Percentiles rank a stretch among this genome's conserved stretches.
Evolutionary conservation across 78 protist genomes (phyloP).

Genomic region (Isochrysis galbana): DNA sequence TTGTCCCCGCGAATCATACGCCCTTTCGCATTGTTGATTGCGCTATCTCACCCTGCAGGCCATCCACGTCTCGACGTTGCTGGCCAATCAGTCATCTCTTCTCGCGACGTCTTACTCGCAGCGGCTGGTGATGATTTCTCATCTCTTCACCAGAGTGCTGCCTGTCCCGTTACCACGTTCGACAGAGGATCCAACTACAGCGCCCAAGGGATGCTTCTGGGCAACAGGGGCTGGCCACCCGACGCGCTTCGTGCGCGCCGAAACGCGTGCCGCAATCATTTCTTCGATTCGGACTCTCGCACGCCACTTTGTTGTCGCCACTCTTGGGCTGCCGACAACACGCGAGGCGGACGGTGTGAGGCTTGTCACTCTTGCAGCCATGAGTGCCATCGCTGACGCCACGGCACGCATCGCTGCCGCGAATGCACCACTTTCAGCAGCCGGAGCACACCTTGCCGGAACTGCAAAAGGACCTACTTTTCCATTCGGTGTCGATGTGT

Average conservation of each 20-base stretch:
- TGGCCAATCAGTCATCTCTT: not conserved
- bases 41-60: too few relatives aligned
- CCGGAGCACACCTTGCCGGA: slow-evolving; percentile 28
- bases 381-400: slow-evolving; percentile 63
- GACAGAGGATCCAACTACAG: not conserved
- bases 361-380: slow-evolving; percentile 11
- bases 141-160: slow-evolving; percentile 43
- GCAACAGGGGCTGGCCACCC: not conserved
- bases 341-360: slow-evolving; percentile 53
- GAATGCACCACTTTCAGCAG: slow-evolving; percentile 29
- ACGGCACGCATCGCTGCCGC: slow-evolving; percentile 34
- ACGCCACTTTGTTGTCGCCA: slow-evolving; percentile 42
- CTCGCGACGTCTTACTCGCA: not conserved
- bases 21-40: too few relatives aligned
- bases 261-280: slow-evolving; percentile 11
- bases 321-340: not conserved
- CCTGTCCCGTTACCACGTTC: slow-evolving; percentile 42
- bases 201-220: not conserved
- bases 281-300: not conserved
- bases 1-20: too few relatives aligned
- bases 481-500: not conserved
- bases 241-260: not conserved
- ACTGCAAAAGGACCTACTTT: not conserved
- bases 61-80: too few relatives aligned
- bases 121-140: slow-evolving; percentile 35